Conservation (phyloP, 2,329 filamentous ascomycete species). For the Colletotrichum kahawae region DNA sequence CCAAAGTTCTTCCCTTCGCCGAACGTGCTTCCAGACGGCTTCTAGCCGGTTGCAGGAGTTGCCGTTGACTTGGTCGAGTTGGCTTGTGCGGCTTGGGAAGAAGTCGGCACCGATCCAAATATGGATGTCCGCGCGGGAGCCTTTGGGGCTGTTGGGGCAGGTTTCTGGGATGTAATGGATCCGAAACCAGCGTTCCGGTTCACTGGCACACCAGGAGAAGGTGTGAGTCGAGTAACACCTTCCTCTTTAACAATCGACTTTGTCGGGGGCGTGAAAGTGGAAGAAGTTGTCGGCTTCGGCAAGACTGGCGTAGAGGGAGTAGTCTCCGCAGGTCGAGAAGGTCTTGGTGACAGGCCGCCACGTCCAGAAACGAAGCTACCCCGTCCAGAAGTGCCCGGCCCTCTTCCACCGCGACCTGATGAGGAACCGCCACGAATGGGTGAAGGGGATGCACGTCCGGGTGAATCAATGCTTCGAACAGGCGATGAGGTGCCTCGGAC, state of each 20-base stretch:
- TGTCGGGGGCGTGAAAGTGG: neutral
- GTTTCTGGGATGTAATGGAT: neutral
- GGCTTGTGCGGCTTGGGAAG: neutral
- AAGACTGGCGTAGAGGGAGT: neutral
- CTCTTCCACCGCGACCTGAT: neutral
- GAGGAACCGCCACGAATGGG: neutral
- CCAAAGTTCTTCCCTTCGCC: accelerated
- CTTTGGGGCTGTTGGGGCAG: neutral
- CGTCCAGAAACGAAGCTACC: neutral
- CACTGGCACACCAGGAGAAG: neutral
- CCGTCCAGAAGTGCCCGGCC: neutral
- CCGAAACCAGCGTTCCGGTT: neutral
- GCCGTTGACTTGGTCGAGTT: neutral
- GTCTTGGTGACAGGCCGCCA: neutral
- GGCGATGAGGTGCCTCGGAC: neutral
- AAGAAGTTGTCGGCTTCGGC: neutral
- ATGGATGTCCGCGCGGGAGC: neutral
- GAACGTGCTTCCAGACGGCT: neutral
- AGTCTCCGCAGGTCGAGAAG: neutral
- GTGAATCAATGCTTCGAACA: neutral
- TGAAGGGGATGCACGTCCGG: neutral
- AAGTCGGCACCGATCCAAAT: neutral
- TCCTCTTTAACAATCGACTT: neutral
- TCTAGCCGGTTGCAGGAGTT: neutral
- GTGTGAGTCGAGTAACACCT: neutral